These are phyloP conservation scores for Collariella sp. DNA, from an alignment of 495 filamentous ascomycete genomes.

Conservation along the genomic window DNA sequence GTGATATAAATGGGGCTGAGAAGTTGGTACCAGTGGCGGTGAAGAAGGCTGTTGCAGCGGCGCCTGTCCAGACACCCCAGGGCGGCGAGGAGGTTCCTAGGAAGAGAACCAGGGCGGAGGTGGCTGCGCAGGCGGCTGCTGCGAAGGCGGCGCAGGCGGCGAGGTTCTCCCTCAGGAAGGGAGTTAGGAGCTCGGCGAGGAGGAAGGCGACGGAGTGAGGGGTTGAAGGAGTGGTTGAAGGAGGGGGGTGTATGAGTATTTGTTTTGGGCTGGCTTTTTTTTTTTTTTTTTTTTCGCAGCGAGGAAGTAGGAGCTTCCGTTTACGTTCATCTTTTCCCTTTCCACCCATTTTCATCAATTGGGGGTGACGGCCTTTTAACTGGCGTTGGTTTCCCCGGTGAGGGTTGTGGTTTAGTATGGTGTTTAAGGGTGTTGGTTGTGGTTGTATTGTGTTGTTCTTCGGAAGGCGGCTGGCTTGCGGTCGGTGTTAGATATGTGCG, in stretches of 20 bases:
- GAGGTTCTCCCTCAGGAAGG: constrained; percentile 2
- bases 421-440: too few relatives aligned
- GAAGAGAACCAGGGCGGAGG: constrained; percentile 1
- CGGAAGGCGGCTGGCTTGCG: too few relatives aligned
- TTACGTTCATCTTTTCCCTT: too few relatives aligned
- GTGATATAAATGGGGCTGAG: not conserved
- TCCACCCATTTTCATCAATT: too few relatives aligned
- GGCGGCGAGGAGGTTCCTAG: not conserved
- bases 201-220: too few relatives aligned
- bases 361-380: too few relatives aligned
- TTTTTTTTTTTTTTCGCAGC: not conserved
- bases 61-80: not conserved
- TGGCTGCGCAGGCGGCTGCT: not conserved
- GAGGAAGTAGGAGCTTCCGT: too few relatives aligned
- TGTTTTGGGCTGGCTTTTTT: not conserved
- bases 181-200: constrained; percentile 1
- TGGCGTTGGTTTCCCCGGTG: too few relatives aligned
- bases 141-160: not conserved
- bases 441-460: too few relatives aligned
- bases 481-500: too few relatives aligned
- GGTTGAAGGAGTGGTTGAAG: too few relatives aligned
- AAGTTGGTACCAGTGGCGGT: not conserved
- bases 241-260: not conserved
- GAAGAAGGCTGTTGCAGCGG: not conserved
- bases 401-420: too few relatives aligned